Percentiles rank a stretch among this genome's conserved stretches.
Conservation (phyloP, 2,329 filamentous ascomycete species). For the Nannizziopsis arthrosporioides region DNA sequence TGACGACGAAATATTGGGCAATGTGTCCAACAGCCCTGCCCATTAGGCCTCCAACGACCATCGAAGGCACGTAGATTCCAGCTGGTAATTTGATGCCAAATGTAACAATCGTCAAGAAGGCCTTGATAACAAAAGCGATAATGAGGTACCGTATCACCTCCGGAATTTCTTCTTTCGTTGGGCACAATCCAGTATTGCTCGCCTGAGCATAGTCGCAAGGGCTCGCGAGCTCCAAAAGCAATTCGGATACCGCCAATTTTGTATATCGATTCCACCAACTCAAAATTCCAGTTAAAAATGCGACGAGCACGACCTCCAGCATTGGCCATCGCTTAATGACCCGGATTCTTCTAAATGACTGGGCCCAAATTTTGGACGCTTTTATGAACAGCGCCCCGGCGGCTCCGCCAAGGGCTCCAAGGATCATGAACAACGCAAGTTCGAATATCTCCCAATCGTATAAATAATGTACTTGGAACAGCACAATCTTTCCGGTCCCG, state of each 20-base stretch:
- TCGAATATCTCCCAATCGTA: conserved; percentile 93
- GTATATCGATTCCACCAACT: conserved; percentile 93
- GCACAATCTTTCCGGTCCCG: conserved; percentile 88
- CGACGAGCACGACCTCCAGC: conserved; percentile 78
- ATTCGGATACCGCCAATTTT: conserved; percentile 76
- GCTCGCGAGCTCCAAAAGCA: conserved; percentile 79
- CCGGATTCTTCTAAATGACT: conserved; percentile 68
- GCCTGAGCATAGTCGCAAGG: conserved; percentile 61
- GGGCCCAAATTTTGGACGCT: conserved; percentile 79
- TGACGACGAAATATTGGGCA: conserved; percentile 68
- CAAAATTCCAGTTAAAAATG: conserved; percentile 67
- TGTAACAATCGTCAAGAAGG: conserved; percentile 73
- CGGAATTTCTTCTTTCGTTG: conserved; percentile 64
- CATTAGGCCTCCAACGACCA: conserved; percentile 92
- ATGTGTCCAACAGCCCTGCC: conserved; percentile 78
- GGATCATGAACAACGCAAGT: conserved; percentile 68
- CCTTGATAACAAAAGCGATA: conserved; percentile 78
- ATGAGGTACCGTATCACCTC: conserved; percentile 59
- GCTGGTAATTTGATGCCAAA: conserved; percentile 95
- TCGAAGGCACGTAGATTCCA: conserved; percentile 95
- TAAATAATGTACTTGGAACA: conserved; percentile 86
- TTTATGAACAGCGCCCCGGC: conserved; percentile 93
- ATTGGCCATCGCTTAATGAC: conserved; percentile 74
- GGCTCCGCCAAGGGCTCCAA: conserved; percentile 74
- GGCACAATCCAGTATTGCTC: conserved; percentile 67